Base-by-base conservation (phyloP, 1,284 basidiomycete species). In the Paramarasmius palmivorus region DNA sequence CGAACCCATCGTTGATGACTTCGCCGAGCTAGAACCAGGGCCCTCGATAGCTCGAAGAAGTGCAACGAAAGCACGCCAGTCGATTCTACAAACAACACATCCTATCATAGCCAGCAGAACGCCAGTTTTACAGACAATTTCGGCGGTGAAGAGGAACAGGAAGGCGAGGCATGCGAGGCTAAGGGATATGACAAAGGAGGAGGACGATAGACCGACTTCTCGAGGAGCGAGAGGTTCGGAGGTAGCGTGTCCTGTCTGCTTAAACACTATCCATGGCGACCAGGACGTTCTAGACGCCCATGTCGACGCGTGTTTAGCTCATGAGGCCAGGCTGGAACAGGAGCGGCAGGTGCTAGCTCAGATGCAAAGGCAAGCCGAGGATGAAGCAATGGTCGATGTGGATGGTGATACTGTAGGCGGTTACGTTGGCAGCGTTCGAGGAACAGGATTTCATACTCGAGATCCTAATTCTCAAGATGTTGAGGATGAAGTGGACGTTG, bases 401-500 rank as follows among this genome's bases (percentile, higher is more conserved):
- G 66, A 67, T 14, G 68, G 68, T 44, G 73, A 71, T 52, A 65
- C 67, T 2, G 76, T 71, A 22, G 64, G 66, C 2, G 62, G 71
- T 22, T 71, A 77, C 64, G 68, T 77, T 14, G 75, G 74, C 1
- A 63, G 73, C 59, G 66, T 78, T 20, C 66, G 69, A 71, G 83
- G 84, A 6, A 78, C 79, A 23, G 89, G 89, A 10, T 88, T 91
- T 64, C 76, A 83, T 56, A 76, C 83, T 12, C 81, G 86, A 35
- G 74, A 82, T 60, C 70, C 67, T 7, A 67, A 74, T 17, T 72
- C 78, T 17, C 72, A 78, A 55, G 88, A 90, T 58, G 76, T 88
- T 1, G 90, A 92, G 15, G 88, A 88, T 22, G 88, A 90, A 29
- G 74, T 91, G 7, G 89, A 92, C 57, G 74, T 92, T 6, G 89